These are phyloP conservation scores for Tardiomyces blankii DNA, from an alignment of 1,139 yeast species.

Conservation along the genomic window DNA sequence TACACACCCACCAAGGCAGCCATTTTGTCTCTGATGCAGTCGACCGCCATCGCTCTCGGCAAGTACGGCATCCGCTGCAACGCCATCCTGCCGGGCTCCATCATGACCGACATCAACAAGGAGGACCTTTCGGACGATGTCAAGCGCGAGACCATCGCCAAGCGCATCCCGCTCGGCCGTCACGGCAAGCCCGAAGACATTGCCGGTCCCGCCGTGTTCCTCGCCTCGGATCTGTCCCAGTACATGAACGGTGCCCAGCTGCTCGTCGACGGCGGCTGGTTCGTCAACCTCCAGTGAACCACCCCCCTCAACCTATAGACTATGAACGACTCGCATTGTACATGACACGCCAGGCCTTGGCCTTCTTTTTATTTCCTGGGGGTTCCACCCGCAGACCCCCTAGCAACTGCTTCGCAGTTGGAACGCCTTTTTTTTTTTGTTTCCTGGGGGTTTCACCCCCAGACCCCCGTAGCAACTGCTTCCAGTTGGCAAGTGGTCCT, in stretches of 20 bases:
- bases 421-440: too few relatives aligned
- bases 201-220: conserved; percentile 46
- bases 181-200: conserved; percentile 55
- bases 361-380: too few relatives aligned
- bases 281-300: conserved; percentile 28
- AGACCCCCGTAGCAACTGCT: too few relatives aligned
- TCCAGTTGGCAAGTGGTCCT: too few relatives aligned
- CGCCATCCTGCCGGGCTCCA: conserved; percentile 68
- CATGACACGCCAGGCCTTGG: too few relatives aligned
- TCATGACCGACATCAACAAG: conserved; percentile 66
- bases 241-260: conserved; percentile 62
- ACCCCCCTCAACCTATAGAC: neutral
- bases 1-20: conserved; percentile 77
- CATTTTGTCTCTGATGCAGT: conserved; percentile 56
- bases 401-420: too few relatives aligned
- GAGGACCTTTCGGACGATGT: conserved; percentile 17
- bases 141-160: conserved; percentile 36
- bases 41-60: conserved; percentile 78
- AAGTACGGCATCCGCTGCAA: conserved; percentile 75
- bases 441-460: too few relatives aligned
- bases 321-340: too few relatives aligned
- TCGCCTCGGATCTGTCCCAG: conserved; percentile 46
- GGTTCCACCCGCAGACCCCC: too few relatives aligned
- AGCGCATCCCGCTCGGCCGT: conserved; percentile 51
- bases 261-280: conserved; percentile 62